Conservation (phyloP, 768 basidiomycete genomes). For the Rhodocollybia butyracea region DNA sequence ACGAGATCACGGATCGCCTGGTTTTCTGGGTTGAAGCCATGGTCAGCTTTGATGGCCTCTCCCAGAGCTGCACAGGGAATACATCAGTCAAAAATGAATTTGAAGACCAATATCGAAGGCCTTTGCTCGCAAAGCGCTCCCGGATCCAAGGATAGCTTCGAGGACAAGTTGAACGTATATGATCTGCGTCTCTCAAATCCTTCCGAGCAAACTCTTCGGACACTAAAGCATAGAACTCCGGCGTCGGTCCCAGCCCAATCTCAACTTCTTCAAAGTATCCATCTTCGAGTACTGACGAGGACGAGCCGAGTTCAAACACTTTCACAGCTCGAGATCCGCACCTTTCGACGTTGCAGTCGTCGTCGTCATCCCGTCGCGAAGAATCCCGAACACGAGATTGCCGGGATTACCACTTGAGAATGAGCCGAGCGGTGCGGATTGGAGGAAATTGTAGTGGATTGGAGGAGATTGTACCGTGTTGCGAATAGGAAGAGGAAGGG, state of each 20-base stretch:
- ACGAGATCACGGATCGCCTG: slow-evolving; percentile 85
- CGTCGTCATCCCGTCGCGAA: slow-evolving; percentile 84
- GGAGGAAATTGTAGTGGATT: slow-evolving; percentile 98
- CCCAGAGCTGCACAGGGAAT: slow-evolving; percentile 59
- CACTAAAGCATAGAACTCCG: slow-evolving; percentile 98
- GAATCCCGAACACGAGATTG: slow-evolving; percentile 75
- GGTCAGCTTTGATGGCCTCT: slow-evolving; percentile 93
- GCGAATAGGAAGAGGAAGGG: slow-evolving; percentile 99
- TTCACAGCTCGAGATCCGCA: slow-evolving; percentile 95
- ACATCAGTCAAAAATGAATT: too few species aligned
- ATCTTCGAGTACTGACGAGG: slow-evolving; percentile 91
- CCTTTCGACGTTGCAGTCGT: slow-evolving; percentile 91
- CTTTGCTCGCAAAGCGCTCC: slow-evolving; percentile 73
- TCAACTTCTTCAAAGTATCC: slow-evolving; percentile 99
- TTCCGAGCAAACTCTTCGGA: slow-evolving; percentile 92
- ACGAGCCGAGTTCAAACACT: slow-evolving; percentile 93
- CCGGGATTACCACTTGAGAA: slow-evolving; percentile 92
- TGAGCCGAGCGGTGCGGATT: slow-evolving; percentile 94
- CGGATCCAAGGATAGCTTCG: slow-evolving; percentile 83
- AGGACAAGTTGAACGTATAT: slow-evolving; percentile 81
- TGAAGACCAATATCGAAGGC: slow-evolving; percentile 75
- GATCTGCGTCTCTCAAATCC: slow-evolving; percentile 80
- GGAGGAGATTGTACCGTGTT: slow-evolving; percentile 94
- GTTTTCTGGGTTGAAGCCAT: slow-evolving; percentile 96
- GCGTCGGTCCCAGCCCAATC: slow-evolving; percentile 93